Base-by-base conservation (phyloP, 1,284 basidiomycete genomes). In the Neonothopanus nambi region DNA sequence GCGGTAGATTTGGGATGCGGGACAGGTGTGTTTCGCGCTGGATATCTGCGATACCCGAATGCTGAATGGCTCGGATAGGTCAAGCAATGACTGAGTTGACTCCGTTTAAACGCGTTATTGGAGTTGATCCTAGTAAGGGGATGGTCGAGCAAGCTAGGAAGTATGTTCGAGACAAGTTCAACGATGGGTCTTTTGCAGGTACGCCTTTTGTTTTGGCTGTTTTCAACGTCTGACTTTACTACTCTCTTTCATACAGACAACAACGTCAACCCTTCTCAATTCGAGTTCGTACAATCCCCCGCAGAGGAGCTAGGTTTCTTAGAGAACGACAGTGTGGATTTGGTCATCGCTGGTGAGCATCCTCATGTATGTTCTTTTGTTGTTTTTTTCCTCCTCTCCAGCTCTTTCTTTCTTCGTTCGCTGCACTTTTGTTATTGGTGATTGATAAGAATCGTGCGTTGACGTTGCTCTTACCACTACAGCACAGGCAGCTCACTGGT, bases 401-500 rank as follows among this genome's bases (percentile, higher is more conserved):
- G n/a, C n/a, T n/a, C n/a, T n/a, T n/a, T n/a, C n/a, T n/a, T n/a
- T n/a, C n/a, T n/a, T n/a, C n/a, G n/a, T n/a, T n/a, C n/a, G n/a
- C n/a, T n/a, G 30, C 30, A 3, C 5, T 28, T 11, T 5, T 5
- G 26, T 5, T 28, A n/a, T n/a, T n/a, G n/a, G n/a, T n/a, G n/a
- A n/a, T n/a, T n/a, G n/a, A n/a, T n/a, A n/a, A n/a, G n/a, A n/a
- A n/a, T n/a, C n/a, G n/a, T n/a, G n/a, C n/a, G 33, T 24, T n/a
- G 30, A 48, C 6, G 15, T 30, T n/a, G 33, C 18, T 42, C 36
- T 43, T 24, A 20, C 30, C 18, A 37, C 26, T 2, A 3, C 50
- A 89, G 91, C 88, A 1, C 93, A 94, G 69, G 84, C 93, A 0
- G 85, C 85, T 0, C 93, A 96, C 66, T 95, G 92, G 92, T 95